Percentiles rank a stretch among this genome's conserved stretches.
phyloP scores from a whole-genome alignment of 2,329 filamentous ascomycete genomes.

The Fonsecaea monophora region DNA sequence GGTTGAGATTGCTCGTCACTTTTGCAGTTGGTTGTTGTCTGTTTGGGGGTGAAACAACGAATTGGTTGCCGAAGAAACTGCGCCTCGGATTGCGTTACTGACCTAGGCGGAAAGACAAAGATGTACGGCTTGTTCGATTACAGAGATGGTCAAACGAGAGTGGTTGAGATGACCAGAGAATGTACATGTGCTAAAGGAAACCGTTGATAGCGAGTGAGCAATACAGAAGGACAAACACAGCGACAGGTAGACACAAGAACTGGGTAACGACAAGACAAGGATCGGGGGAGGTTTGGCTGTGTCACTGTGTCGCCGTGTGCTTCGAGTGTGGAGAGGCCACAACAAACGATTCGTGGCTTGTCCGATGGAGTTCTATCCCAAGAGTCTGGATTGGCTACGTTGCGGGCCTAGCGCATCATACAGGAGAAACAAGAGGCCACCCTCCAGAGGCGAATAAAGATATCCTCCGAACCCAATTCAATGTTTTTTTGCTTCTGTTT shows the following conservation, averaged over 20 bases:
- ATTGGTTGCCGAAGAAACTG: constrained; percentile 6
- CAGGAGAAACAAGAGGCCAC: constrained; percentile 22
- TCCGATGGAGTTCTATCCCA: constrained; percentile 15
- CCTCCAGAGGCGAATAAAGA: constrained; percentile 6
- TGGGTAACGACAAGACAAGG: constrained; percentile 9
- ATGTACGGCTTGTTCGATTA: neutral
- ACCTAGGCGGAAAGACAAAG: neutral
- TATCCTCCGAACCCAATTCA: constrained; percentile 6
- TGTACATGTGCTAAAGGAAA: constrained; percentile 6
- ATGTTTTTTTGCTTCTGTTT: constrained; percentile 3
- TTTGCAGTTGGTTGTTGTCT: neutral
- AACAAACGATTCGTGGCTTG: constrained; percentile 16
- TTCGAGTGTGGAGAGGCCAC: neutral
- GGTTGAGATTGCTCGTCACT: constrained; percentile 1
- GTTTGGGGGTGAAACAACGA: constrained; percentile 5
- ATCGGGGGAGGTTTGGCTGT: constrained; percentile 1
- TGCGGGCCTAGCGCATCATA: constrained; percentile 7
- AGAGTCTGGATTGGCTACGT: constrained; percentile 14
- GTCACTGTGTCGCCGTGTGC: neutral
- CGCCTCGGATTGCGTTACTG: constrained; percentile 1
- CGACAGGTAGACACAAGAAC: constrained; percentile 1
- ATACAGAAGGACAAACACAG: neutral
- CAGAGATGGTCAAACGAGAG: constrained; percentile 7
- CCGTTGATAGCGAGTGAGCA: constrained; percentile 16
- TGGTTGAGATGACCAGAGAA: constrained; percentile 7